These are phyloP conservation scores for Vickermania spadyakhi DNA, from an alignment of 208 protist genomes.

Conservation along the genomic window DNA sequence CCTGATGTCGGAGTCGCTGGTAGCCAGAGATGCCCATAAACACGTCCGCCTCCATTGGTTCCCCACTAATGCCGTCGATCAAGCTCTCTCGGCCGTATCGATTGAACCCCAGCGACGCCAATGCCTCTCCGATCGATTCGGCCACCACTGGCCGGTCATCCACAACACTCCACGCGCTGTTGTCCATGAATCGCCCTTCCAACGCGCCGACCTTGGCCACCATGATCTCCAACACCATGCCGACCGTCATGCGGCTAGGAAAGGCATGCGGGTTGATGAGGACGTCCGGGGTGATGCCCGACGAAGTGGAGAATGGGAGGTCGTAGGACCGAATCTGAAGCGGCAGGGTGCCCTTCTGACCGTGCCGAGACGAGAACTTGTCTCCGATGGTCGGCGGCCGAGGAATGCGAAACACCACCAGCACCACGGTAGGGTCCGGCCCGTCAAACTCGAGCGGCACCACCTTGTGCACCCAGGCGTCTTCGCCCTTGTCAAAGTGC, in stretches of 20 bases:
- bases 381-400: slow-evolving; percentile 98
- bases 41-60: slow-evolving; percentile 95
- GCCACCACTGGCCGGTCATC: slow-evolving; percentile 51
- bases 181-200: slow-evolving; percentile 95
- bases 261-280: slow-evolving; percentile 99
- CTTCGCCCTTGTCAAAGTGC: slow-evolving; percentile 88
- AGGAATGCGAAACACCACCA: slow-evolving; percentile 86
- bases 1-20: slow-evolving; percentile 99
- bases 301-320: slow-evolving; percentile 92
- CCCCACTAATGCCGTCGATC: slow-evolving; percentile 93
- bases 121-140: slow-evolving; percentile 95
- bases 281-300: slow-evolving; percentile 97
- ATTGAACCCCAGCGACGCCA: slow-evolving; percentile 92
- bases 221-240: slow-evolving; percentile 98
- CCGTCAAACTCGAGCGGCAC: slow-evolving; percentile 78
- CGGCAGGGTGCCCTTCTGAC: slow-evolving; percentile 98
- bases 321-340: slow-evolving; percentile 91
- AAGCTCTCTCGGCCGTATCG: slow-evolving; percentile 96
- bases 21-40: slow-evolving; percentile 99
- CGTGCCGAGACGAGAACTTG: slow-evolving; percentile 99
- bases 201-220: slow-evolving; percentile 94
- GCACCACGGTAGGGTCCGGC: slow-evolving; percentile 65
- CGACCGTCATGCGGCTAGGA: slow-evolving; percentile 99
- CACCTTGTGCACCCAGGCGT: slow-evolving; percentile 85
- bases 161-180: slow-evolving; percentile 88